Percentiles rank a stretch among this genome's conserved stretches.
Evolutionary conservation across 306 rosid species (phyloP).

Genomic region (Geum urbanum): DNA sequence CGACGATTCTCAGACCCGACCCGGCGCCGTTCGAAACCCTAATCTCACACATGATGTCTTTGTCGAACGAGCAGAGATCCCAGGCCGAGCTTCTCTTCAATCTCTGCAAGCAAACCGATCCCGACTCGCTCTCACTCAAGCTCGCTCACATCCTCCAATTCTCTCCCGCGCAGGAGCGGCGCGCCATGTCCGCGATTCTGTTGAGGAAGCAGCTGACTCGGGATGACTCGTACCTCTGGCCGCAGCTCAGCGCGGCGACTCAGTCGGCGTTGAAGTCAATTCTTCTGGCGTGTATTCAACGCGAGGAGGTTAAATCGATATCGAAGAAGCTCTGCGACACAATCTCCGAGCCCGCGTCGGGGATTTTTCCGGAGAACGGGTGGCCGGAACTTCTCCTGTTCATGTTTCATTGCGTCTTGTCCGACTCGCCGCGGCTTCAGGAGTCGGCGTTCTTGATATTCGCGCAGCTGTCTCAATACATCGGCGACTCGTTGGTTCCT

Average conservation of each 20-base stretch:
- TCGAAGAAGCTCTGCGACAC: conserved; percentile 86
- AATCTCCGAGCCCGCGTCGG: conserved; percentile 88
- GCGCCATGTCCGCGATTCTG: conserved; percentile 95
- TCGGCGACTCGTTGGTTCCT: conserved; percentile 44
- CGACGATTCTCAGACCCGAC: conserved; percentile 84
- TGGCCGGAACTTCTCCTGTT: conserved; percentile 92
- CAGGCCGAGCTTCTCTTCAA: conserved; percentile 87
- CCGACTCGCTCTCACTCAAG: conserved; percentile 66
- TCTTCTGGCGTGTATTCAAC: conserved; percentile 63
- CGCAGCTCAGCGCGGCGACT: conserved; percentile 50
- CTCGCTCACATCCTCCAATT: conserved; percentile 83
- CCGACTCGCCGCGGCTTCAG: conserved; percentile 71
- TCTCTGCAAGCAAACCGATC: conserved; percentile 91
- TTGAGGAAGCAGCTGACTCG: conserved; percentile 94
- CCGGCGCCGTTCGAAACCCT: conserved; percentile 66
- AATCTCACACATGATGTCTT: conserved; percentile 84
- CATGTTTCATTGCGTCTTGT: conserved; percentile 84
- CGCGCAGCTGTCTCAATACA: conserved; percentile 87
- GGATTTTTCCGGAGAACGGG: conserved; percentile 68
- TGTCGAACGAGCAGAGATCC: conserved; percentile 74
- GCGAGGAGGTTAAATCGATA: conserved; percentile 63
- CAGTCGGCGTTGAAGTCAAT: conserved; percentile 73
- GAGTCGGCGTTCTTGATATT: conserved; percentile 82
- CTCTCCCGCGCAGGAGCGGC: conserved; percentile 63
- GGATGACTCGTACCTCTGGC: conserved; percentile 89